phyloP scores from a whole-genome alignment of 2,329 filamentous ascomycete genomes.

The Trichoderma koningii region DNA sequence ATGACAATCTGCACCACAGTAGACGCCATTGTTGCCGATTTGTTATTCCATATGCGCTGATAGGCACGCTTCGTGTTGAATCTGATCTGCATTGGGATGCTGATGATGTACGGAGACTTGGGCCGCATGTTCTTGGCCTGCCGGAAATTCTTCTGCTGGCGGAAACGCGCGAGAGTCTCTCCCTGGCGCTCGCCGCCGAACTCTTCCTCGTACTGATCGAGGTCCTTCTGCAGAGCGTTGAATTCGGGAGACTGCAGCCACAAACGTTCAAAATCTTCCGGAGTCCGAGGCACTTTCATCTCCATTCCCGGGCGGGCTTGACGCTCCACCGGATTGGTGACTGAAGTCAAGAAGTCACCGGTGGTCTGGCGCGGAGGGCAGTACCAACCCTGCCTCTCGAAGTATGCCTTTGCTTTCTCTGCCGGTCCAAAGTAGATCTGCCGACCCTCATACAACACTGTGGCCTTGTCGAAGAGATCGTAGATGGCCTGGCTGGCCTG shows the following conservation, averaged over 20 bases:
- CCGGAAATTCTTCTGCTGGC: slow-evolving; percentile 50
- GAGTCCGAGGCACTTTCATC: slow-evolving; percentile 62
- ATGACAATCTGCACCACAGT: slow-evolving; percentile 55
- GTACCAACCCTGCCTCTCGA: slow-evolving; percentile 67
- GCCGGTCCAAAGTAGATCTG: slow-evolving; percentile 76
- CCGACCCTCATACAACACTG: slow-evolving; percentile 73
- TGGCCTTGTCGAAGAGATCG: slow-evolving; percentile 73
- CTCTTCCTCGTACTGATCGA: slow-evolving; percentile 52
- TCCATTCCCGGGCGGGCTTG: slow-evolving; percentile 59
- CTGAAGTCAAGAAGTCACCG: slow-evolving; percentile 68
- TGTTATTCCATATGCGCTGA: slow-evolving; percentile 56
- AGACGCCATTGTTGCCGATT: slow-evolving; percentile 49
- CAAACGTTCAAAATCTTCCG: slow-evolving; percentile 65
- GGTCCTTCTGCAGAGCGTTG: slow-evolving; percentile 47
- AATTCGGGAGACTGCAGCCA: slow-evolving; percentile 52
- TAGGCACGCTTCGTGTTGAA: slow-evolving; percentile 55
- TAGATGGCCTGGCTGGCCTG: slow-evolving; percentile 71
- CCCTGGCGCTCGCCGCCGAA: slow-evolving; percentile 47
- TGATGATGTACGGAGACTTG: slow-evolving; percentile 61
- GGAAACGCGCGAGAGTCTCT: slow-evolving; percentile 45
- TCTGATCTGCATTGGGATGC: slow-evolving; percentile 54
- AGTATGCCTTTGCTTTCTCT: slow-evolving; percentile 61
- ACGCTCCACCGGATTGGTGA: slow-evolving; percentile 66
- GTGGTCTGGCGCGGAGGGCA: slow-evolving; percentile 69
- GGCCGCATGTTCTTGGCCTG: slow-evolving; percentile 57